Base-by-base conservation (phyloP, 768 basidiomycete species). In the Hirschioporus abietinus region DNA sequence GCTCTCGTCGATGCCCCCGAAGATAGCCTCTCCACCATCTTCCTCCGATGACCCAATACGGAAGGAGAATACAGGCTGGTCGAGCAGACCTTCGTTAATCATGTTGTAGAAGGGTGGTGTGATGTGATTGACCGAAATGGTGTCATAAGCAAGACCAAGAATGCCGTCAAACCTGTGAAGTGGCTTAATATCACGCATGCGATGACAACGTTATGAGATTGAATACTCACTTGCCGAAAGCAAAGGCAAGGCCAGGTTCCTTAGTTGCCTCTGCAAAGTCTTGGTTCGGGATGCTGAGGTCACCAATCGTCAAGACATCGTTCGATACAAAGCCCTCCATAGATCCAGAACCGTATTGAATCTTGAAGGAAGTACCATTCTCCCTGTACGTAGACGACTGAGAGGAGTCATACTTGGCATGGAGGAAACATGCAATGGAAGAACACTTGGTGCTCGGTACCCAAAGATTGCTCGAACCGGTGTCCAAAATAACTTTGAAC, bases 401-500 rank as follows among this genome's bases (percentile, higher is more conserved):
- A 15, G 78, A 73, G 0, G 92, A 88, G 70, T 97, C 90, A 75
- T 97, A 99, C 82, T 97, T 98, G 74, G 86, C 73, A 73, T 99
- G 97, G 34, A 99, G 85, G 88, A 94, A 95, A 78, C 93, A 95
- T 9, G 93, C 92, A 70, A 96, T 95, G 20, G 92, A 94, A 20
- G 86, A 91, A 79, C 95, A 96, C 66, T 83, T 74, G 23, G 76
- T 71, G 75, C 93, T 90, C 7, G 96, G 95, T 8, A 98, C 92
- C 96, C 96, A 98, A 10, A 98, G 85, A 76, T 97, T 97, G 79
- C 89, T 91, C 63, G 92, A 94, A 9, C 91, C 92, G 60, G 96
- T 97, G 76, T 98, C 96, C 66, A 98, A 86, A 67, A 97, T 88
- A 73, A 97, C 95, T 79, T 96, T 95, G 84, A 96, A 96, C 86